A percentile compares a stretch with the other conserved stretches of the same genome.
These are phyloP conservation scores for Vinca minor DNA, from an alignment of 257 asterid species.

Conservation along the genomic window DNA sequence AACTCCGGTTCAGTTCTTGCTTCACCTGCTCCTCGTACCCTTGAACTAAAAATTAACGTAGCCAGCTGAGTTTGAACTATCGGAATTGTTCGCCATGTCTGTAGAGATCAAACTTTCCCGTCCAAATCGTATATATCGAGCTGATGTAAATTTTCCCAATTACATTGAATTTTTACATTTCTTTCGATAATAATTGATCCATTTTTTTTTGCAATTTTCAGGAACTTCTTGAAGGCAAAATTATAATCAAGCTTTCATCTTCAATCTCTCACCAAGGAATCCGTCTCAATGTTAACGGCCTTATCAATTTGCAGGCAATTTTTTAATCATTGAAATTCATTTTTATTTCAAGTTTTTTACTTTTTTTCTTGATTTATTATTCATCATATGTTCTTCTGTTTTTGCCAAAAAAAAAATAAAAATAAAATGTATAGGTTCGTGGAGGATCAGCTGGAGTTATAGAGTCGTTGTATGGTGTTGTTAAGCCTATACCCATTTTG, in stretches of 20 bases:
- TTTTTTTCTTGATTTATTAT: background rate
- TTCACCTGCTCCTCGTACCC: too few relatives aligned
- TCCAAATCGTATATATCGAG: constrained; percentile 60
- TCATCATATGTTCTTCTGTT: background rate
- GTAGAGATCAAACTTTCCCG: constrained; percentile 72
- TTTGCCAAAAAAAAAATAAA: background rate
- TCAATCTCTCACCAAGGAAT: constrained; percentile 61
- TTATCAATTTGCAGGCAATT: constrained; percentile 67
- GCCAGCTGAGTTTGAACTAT: too few relatives aligned
- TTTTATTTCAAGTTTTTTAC: background rate
- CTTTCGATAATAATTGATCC: background rate
- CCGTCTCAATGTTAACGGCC: constrained; percentile 57
- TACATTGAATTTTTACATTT: constrained; percentile 7
- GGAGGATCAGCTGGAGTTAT: constrained; percentile 84
- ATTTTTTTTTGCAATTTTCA: constrained; percentile 15
- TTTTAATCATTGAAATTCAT: background rate
- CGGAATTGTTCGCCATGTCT: constrained; percentile 29
- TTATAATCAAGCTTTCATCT: constrained; percentile 41
- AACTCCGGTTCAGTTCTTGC: too few relatives aligned
- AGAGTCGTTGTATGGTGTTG: constrained; percentile 76
- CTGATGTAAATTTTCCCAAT: constrained; percentile 33
- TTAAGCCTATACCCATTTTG: constrained; percentile 69
- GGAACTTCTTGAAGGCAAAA: constrained; percentile 64
- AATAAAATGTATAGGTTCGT: constrained; percentile 55
- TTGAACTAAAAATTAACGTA: too few relatives aligned